These are phyloP conservation scores for Testicularia cyperi DNA, from an alignment of 1,284 basidiomycete species.

Conservation along the genomic window DNA sequence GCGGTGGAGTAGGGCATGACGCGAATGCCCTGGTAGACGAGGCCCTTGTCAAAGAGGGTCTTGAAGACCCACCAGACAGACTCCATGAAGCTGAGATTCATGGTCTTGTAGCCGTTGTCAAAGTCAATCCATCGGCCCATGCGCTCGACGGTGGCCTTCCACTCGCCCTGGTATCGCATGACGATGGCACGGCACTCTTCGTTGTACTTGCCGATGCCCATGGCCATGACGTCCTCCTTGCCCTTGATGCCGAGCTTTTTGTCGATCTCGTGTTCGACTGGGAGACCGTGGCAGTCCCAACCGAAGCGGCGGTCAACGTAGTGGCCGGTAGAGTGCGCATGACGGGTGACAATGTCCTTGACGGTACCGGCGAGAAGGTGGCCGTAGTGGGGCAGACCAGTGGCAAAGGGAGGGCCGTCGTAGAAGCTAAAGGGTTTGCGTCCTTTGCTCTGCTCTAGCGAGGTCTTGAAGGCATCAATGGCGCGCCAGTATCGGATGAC, in stretches of 20 bases:
- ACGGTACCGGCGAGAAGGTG: slow-evolving; percentile 70
- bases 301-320: slow-evolving; percentile 95
- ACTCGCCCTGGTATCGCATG: slow-evolving; percentile 93
- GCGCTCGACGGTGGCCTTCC: slow-evolving; percentile 90
- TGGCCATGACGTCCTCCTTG: slow-evolving; percentile 86
- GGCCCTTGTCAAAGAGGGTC: slow-evolving; percentile 84
- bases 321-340: slow-evolving; percentile 88
- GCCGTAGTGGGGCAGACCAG: slow-evolving; percentile 94
- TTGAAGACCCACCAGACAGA: slow-evolving; percentile 99
- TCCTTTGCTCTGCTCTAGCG: slow-evolving; percentile 85
- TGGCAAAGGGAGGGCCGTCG: slow-evolving; percentile 97
- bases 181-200: slow-evolving; percentile 94
- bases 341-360: slow-evolving; percentile 97
- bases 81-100: slow-evolving; percentile 94
- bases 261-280: slow-evolving; percentile 99
- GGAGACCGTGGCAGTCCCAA: slow-evolving; percentile 98
- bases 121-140: slow-evolving; percentile 99
- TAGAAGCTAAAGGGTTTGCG: slow-evolving; percentile 90
- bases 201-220: slow-evolving; percentile 98
- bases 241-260: slow-evolving; percentile 90
- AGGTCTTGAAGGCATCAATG: slow-evolving; percentile 96
- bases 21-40: slow-evolving; percentile 88
- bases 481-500: slow-evolving; percentile 90
- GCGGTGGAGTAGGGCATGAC: slow-evolving; percentile 99
- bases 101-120: slow-evolving; percentile 98